phyloP scores from a whole-genome alignment of 2,329 filamentous ascomycete genomes.

The Bipolaris oryzae region DNA sequence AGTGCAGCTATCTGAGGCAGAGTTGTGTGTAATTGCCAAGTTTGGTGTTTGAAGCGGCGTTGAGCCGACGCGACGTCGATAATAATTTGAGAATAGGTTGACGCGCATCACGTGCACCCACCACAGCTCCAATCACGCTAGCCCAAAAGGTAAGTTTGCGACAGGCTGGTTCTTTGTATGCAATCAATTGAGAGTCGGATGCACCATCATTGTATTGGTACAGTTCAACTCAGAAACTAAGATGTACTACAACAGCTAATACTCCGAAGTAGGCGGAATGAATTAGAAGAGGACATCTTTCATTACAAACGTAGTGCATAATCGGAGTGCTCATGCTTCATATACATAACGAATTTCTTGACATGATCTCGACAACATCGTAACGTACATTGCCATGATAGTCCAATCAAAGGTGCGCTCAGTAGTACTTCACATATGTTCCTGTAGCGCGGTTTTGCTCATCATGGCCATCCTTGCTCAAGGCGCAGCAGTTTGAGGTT shows the following conservation, averaged over 20 bases:
- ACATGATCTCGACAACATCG: too few relatives aligned
- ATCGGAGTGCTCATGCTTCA: too few relatives aligned
- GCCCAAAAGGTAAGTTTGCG: conserved; percentile 30
- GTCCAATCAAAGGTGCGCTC: not conserved
- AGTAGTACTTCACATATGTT: not conserved
- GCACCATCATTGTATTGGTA: not conserved
- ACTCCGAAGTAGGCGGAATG: too few relatives aligned
- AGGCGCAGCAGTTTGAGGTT: not conserved
- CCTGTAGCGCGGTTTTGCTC: not conserved
- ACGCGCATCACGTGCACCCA: conserved; percentile 33
- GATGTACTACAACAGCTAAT: too few relatives aligned
- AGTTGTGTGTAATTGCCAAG: not conserved
- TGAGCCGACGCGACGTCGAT: conserved; percentile 14
- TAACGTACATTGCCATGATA: not conserved
- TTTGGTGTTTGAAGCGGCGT: not conserved
- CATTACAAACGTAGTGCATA: too few relatives aligned
- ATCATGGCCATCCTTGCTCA: not conserved
- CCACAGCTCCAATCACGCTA: conserved; percentile 16
- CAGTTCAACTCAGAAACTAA: too few relatives aligned
- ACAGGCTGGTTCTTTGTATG: not conserved
- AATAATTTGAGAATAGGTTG: conserved; percentile 22
- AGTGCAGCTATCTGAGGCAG: not conserved
- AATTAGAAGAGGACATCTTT: too few relatives aligned
- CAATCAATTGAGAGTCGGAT: not conserved
- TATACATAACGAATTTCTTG: too few relatives aligned